Percentiles rank a stretch among this genome's conserved stretches.
phyloP scores from a whole-genome alignment of 148 eudicot species.

The Oxyria digyna region DNA sequence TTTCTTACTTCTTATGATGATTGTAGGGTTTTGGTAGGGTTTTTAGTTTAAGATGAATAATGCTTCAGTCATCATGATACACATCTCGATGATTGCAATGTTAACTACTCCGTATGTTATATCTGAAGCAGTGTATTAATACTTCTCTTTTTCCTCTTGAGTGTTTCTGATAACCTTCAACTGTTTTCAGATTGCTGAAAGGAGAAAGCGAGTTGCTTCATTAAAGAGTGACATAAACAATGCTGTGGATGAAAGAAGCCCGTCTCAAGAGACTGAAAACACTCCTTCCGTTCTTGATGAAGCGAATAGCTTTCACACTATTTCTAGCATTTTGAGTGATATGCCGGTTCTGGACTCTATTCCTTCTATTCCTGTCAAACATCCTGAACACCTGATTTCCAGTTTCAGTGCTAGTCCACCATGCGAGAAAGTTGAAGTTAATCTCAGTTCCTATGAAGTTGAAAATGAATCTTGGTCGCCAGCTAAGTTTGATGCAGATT shows the following conservation, averaged over 20 bases:
- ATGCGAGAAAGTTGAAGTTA: constrained; percentile 4
- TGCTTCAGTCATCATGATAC: background rate
- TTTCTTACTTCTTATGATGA: background rate
- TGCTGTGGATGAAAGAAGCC: constrained; percentile 18
- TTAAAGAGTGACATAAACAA: constrained; percentile 37
- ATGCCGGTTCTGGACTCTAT: constrained; percentile 10
- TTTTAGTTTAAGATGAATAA: background rate
- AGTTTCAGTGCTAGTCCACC: constrained; percentile 10
- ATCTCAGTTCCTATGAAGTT: constrained; percentile 14
- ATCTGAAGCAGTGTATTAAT: background rate
- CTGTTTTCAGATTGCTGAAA: constrained; percentile 66
- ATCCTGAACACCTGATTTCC: constrained; percentile 13
- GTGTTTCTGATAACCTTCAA: background rate
- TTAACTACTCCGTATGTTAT: background rate
- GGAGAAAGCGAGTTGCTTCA: constrained; percentile 62
- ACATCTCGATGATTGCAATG: background rate
- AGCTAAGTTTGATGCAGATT: constrained; percentile 19
- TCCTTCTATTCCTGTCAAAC: constrained; percentile 20
- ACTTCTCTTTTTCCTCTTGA: background rate
- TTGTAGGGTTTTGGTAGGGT: no score
- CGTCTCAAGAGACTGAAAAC: constrained; percentile 15
- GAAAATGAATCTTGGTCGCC: constrained; percentile 12
- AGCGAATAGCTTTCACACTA: background rate
- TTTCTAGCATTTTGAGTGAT: constrained; percentile 6
- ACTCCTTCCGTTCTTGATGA: constrained; percentile 15